Percentiles rank a stretch among this genome's conserved stretches.
phyloP scores from a whole-genome alignment of 1,139 yeast genomes.

The Yamadazyma trypodendri region DNA sequence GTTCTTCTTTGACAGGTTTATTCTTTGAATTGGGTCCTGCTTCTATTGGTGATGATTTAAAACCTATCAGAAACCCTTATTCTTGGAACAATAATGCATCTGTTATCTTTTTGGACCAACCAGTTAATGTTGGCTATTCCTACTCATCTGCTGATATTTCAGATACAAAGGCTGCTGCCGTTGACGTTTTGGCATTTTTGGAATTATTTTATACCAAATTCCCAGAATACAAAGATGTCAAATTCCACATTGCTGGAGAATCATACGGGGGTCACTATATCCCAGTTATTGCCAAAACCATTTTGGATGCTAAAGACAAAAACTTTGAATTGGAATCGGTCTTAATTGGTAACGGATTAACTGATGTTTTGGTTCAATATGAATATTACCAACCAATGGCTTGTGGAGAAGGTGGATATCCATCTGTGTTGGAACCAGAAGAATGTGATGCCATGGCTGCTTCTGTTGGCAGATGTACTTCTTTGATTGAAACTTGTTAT shows the following conservation, averaged over 20 bases:
- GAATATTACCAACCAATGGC: conserved; percentile 96
- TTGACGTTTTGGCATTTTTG: conserved; percentile 90
- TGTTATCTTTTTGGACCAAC: conserved; percentile 47
- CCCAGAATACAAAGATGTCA: conserved; percentile 69
- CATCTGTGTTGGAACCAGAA: conserved; percentile 73
- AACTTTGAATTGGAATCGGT: conserved; percentile 83
- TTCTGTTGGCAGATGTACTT: conserved; percentile 76
- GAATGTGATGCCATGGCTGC: conserved; percentile 77
- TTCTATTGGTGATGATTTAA: conserved; percentile 31
- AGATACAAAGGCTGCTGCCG: conserved; percentile 84
- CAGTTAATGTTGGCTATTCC: conserved; percentile 71
- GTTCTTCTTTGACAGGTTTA: conserved; percentile 44
- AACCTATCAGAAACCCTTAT: conserved; percentile 40
- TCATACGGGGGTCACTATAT: conserved; percentile 99
- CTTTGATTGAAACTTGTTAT: conserved; percentile 80
- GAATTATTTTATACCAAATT: conserved; percentile 87
- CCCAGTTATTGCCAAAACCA: conserved; percentile 89
- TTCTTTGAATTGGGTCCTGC: conserved; percentile 47
- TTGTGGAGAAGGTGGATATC: conserved; percentile 90
- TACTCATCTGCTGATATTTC: conserved; percentile 65
- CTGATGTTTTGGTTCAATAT: conserved; percentile 89
- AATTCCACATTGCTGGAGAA: conserved; percentile 95
- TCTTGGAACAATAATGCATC: conserved; percentile 47
- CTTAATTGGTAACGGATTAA: conserved; percentile 92
- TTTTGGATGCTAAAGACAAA: conserved; percentile 72